Evolutionary conservation across 2,329 filamentous ascomycete genomes (phyloP), one percentile per base, ranked within the genome.

Genomic region (Xylaria sp.): DNA sequence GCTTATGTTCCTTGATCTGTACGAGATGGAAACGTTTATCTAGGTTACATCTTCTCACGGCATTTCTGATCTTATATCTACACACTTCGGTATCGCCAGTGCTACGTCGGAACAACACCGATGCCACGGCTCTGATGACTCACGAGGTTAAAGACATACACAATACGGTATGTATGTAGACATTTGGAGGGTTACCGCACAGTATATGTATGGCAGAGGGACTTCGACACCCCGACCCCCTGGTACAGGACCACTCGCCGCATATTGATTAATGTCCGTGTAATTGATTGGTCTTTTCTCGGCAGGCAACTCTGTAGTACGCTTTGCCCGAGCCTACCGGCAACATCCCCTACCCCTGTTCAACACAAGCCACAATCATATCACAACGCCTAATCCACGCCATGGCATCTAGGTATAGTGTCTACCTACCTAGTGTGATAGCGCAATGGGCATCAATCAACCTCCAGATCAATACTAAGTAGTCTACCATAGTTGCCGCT

Each of bases 271-370:
- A 39, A 55, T 50, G 30, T 42, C 57, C 58, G 42, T 57, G 17
- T 54, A 21, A 17, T 27, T 61, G 32, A 11, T 45, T 12, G 32
- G 34, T 24, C 34, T 21, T 36, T 61, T 59, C 58, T 55, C 66
- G 66, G 66, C 66, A 65, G 66, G 66, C 66, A 68, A 55, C 9
- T 30, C 27, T 36, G 14, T n/a, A 27, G 24, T 27, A 47, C 57
- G 39, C 51, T 68, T 14, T 45, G 48, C 4, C 42, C 21, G 57
- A 55, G 57, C 61, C 51, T 45, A 36, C 61, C 57, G 66, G 66
- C 53, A 64, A 58, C 9, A 21, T 17, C 66, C 27, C 53, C 11
- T 7, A 5, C n/a, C 53, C 62, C 54, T 65, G 62, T 45, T 47
- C 45, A 27, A 2, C 21, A 27, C 58, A 58, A 65, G 66, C 66